Evolutionary conservation across 768 basidiomycete genomes (phyloP).

Genomic region (Xanthoconium purpureum): DNA sequence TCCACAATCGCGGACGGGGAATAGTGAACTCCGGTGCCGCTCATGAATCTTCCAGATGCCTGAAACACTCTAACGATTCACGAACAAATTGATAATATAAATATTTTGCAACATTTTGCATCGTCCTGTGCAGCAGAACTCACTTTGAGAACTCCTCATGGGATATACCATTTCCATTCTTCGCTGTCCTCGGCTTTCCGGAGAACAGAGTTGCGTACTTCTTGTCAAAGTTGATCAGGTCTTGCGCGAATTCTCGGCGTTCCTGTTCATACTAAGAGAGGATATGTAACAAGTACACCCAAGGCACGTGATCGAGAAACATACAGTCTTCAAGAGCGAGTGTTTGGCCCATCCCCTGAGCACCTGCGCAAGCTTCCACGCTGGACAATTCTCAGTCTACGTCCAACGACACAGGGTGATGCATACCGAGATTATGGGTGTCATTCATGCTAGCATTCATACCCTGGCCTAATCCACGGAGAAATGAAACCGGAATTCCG

Average conservation of each 20-base stretch:
- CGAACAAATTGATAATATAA: background rate
- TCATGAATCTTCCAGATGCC: constrained; percentile 36
- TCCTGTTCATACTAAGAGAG: constrained; percentile 2
- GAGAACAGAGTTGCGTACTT: no score
- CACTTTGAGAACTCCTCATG: constrained; percentile 37
- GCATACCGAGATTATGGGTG: no score
- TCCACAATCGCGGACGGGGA: constrained; percentile 18
- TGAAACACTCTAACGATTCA: constrained; percentile 30
- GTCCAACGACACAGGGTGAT: no score
- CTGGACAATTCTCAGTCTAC: no score
- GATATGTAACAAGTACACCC: background rate
- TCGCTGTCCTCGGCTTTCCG: background rate
- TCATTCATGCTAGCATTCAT: no score
- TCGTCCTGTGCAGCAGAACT: background rate
- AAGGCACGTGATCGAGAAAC: background rate
- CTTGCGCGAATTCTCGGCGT: background rate
- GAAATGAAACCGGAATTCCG: background rate
- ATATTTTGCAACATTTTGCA: background rate
- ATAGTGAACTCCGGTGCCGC: constrained; percentile 38
- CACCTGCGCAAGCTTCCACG: no score
- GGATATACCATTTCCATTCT: background rate
- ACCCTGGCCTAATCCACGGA: background rate
- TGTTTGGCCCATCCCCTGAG: background rate
- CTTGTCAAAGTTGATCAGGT: no score
- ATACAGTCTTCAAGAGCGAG: background rate